Conservation (phyloP, 2,329 filamentous ascomycete genomes). For the Ascochyta lentis region DNA sequence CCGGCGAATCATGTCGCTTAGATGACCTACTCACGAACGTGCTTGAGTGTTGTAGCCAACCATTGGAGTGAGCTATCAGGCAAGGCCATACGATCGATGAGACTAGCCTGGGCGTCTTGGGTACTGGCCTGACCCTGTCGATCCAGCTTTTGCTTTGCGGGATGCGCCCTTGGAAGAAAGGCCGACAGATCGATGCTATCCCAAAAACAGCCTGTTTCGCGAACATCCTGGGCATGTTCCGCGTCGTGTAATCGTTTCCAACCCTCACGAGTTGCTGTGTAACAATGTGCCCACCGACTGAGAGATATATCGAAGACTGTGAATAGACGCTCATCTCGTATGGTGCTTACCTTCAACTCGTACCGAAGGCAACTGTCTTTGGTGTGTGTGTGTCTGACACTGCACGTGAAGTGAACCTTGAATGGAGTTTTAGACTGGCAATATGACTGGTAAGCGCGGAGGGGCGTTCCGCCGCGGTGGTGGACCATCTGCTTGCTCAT, state of each 20-base stretch:
- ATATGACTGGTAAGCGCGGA: constrained; percentile 41
- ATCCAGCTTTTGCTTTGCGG: constrained; percentile 13
- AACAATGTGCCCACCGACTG: constrained; percentile 29
- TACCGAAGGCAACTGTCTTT: not conserved
- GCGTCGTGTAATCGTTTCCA: constrained; percentile 3
- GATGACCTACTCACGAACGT: constrained; percentile 2
- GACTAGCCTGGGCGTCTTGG: constrained; percentile 28
- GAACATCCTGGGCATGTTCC: constrained; percentile 25
- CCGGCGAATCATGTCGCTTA: not conserved
- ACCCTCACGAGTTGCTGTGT: constrained; percentile 1
- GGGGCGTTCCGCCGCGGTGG: constrained; percentile 27
- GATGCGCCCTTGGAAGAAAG: constrained; percentile 12
- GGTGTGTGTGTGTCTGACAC: constrained; percentile 20
- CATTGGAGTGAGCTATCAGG: constrained; percentile 22
- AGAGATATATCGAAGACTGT: constrained; percentile 17
- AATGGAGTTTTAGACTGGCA: constrained; percentile 18
- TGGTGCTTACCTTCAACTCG: not conserved
- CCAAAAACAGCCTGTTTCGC: constrained; percentile 29
- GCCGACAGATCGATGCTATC: constrained; percentile 23
- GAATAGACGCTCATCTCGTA: constrained; percentile 12
- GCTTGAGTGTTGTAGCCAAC: constrained; percentile 21
- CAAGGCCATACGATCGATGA: constrained; percentile 33
- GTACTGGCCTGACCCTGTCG: constrained; percentile 31
- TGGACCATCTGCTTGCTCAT: constrained; percentile 1
- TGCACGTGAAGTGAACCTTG: constrained; percentile 23